These are phyloP conservation scores for Cucurbitaria berberidis DNA, from an alignment of 2,329 filamentous ascomycete species.

Conservation along the genomic window DNA sequence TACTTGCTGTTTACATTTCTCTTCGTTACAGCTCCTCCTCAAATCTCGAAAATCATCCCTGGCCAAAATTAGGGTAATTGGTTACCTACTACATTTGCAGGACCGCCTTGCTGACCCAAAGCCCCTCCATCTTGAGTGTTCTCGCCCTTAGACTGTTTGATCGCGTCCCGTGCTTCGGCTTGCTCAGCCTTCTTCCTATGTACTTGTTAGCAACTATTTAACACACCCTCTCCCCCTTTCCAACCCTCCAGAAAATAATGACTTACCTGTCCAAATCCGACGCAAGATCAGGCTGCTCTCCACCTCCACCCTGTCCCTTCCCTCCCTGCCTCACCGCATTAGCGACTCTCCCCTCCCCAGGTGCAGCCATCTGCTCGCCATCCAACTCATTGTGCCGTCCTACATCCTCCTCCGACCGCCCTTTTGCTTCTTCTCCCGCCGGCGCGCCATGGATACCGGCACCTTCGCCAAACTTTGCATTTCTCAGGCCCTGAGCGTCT, in stretches of 20 bases:
- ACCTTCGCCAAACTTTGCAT: constrained; percentile 33
- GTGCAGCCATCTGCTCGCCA: constrained; percentile 56
- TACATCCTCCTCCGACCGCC: constrained; percentile 48
- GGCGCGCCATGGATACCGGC: constrained; percentile 53
- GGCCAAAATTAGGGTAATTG: constrained; percentile 35
- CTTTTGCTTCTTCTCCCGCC: constrained; percentile 52
- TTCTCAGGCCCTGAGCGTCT: constrained; percentile 48
- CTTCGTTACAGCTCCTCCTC: too few relatives aligned
- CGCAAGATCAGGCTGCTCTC: constrained; percentile 50
- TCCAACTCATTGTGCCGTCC: constrained; percentile 56
- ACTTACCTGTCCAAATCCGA: constrained; percentile 53
- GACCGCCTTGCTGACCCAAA: constrained; percentile 55
- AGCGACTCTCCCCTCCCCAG: constrained; percentile 54
- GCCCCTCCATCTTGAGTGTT: constrained; percentile 51
- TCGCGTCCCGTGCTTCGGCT: constrained; percentile 48
- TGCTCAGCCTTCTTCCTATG: constrained; percentile 59
- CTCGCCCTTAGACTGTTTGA: constrained; percentile 48
- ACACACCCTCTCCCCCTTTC: neutral
- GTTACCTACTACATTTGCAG: constrained; percentile 47
- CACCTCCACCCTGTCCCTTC: constrained; percentile 41
- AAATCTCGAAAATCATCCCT: constrained; percentile 4
- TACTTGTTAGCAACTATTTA: constrained; percentile 8
- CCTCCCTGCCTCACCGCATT: constrained; percentile 49
- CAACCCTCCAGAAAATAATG: neutral
- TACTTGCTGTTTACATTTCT: too few relatives aligned